Base-by-base conservation (phyloP, 345 rosid genomes). In the Raphanus sativus region DNA sequence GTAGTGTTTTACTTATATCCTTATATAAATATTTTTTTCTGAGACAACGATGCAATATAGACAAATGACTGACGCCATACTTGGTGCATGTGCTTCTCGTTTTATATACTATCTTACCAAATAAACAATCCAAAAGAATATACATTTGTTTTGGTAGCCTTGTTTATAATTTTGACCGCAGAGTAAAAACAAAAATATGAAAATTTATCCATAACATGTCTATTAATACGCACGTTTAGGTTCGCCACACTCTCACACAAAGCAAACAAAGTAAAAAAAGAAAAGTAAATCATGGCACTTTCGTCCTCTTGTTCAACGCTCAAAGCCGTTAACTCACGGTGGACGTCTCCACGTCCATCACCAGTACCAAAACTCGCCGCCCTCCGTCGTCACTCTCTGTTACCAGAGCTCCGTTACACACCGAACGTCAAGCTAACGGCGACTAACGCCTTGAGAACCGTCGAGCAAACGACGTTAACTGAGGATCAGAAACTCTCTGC, bases 281-380 rank as follows among this genome's bases (percentile, higher is more conserved):
- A 38, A 8, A 36, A n/a, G 9, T 9, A 0, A 60, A 40, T 21
- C n/a, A 80, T 80, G 83, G 83, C 83, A 40, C 21, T 76, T 75
- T 65, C 73, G 54, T 75, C 80, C 59, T 80, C 80, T 9, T 76
- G 81, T 62, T 69, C 87, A 17, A 73, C 86, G 21, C 42, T 77
- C 81, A 79, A 82, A 74, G 45, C 84, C 34, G 50, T 64, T 21
- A 33, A 66, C 69, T 61, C 78, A 73, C 78, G 70, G 82, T 67
- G 77, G 72, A 25, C 69, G 33, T 56, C 71, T 36, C 75, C 75
- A 11, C 6, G 63, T 59, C 73, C 74, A 8, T 8, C 80, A 26
- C 73, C 38, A 8, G 25, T 45, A 38, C 74, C 48, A 70, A 69
- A 60, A 71, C 59, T 24, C 76, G 7, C 15, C 77, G 32, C 25